These are phyloP conservation scores for Dactylellina haptotyla DNA, from an alignment of 2,329 filamentous ascomycete species.

Conservation along the genomic window DNA sequence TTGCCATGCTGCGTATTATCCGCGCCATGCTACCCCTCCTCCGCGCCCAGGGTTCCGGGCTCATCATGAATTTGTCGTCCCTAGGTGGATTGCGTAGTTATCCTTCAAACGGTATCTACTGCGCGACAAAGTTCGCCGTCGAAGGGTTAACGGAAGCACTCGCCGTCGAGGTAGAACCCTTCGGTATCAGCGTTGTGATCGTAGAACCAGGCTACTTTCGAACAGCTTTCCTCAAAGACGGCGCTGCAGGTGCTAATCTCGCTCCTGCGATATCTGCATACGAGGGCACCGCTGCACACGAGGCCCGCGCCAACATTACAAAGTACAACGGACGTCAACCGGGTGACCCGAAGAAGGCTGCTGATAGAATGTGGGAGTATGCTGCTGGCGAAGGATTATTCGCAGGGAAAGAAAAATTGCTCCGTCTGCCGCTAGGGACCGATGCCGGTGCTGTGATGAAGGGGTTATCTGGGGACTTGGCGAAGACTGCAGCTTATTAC, in stretches of 20 bases:
- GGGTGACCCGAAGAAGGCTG: constrained; percentile 62
- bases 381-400: constrained; percentile 59
- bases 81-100: constrained; percentile 63
- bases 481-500: constrained; percentile 54
- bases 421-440: constrained; percentile 60
- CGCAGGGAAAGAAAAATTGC: constrained; percentile 59
- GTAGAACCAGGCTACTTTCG: constrained; percentile 67
- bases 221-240: constrained; percentile 63
- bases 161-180: constrained; percentile 62
- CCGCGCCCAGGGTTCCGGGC: constrained; percentile 62
- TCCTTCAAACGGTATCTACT: constrained; percentile 63
- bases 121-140: constrained; percentile 64
- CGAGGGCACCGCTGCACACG: constrained; percentile 58
- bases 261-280: constrained; percentile 58
- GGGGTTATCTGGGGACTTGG: constrained; percentile 56
- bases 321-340: constrained; percentile 60
- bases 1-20: constrained; percentile 66
- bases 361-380: constrained; percentile 61
- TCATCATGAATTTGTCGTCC: constrained; percentile 65
- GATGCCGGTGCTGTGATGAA: constrained; percentile 60
- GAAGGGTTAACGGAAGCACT: constrained; percentile 64
- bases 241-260: constrained; percentile 54
- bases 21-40: constrained; percentile 66
- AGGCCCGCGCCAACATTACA: constrained; percentile 57
- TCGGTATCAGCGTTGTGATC: constrained; percentile 64